Evolutionary conservation across 2,329 filamentous ascomycete species (phyloP), one percentile per base, ranked within the genome.

Genomic region (Diaporthe nobilis): DNA sequence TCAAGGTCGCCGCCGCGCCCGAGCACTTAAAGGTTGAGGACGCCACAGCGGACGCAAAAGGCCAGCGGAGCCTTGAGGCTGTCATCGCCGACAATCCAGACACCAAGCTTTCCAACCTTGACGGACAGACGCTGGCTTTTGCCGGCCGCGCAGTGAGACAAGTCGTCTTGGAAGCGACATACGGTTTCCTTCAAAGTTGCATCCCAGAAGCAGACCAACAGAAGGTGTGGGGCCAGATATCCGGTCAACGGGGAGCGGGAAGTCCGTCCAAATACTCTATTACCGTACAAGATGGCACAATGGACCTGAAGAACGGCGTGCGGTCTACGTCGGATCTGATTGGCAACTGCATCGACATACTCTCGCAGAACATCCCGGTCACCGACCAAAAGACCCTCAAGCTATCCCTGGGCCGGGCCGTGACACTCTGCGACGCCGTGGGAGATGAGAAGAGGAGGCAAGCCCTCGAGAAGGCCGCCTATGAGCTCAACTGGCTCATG

Each of bases 381-480:
- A 57, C 34, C 1, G 47, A 76, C 58, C 57, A 47, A 13, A 53
- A 44, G 44, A 51, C 31, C 3, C 75, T 76, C 58, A 60, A 10
- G 15, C 22, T 53, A 34, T 68, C 39, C 13, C 58, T 76, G 42
- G 31, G 51, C 51, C 58, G 34, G 22, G 58, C 39, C 20, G 51
- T 72, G 20, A 71, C 67, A 25, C 75, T 76, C 22, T 76, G 75
- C 58, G 72, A 76, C n/a, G 75, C 75, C 6, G 15, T 76, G 22
- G 22, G 63, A 10, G 72, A 76, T 73, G 25, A 22, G 1, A 42
- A 47, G 5, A 70, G 72, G 49, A 55, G 49, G 34, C 25, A 20
- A 13, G 72, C 65, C 3, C 20, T 76, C 20, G 57, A 60, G 39
- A n/a, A 39, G 49, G 67, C 75, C 6, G 25, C 58, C 9, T 17